Evolutionary conservation across 305 asterid genomes (phyloP).

Genomic region (Nicotiana rustica): DNA sequence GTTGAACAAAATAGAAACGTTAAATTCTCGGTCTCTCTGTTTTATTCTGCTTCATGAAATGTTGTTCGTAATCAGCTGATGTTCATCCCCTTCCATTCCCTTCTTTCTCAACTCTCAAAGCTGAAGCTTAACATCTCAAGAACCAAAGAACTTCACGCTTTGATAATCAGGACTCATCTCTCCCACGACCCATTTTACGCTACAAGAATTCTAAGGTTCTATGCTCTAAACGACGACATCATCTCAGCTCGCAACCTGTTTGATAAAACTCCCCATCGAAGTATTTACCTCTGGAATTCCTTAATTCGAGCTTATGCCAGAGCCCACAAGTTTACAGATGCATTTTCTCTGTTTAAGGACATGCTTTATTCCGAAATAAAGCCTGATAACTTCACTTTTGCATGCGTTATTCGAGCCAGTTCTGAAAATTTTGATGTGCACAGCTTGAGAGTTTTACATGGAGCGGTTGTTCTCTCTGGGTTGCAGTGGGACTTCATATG

Average conservation of each 20-base stretch:
- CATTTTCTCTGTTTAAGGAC: slow-evolving; percentile 58
- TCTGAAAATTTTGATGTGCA: slow-evolving; percentile 51
- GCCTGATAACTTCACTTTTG: slow-evolving; percentile 78
- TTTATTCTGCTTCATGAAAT: neutral
- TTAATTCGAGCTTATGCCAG: slow-evolving; percentile 80
- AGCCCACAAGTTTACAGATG: slow-evolving; percentile 48
- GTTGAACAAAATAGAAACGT: too few relatives aligned
- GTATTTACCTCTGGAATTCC: slow-evolving; percentile 79
- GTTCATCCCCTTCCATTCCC: slow-evolving; percentile 46
- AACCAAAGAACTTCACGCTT: slow-evolving; percentile 63
- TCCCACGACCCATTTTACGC: slow-evolving; percentile 71
- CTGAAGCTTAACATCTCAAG: slow-evolving; percentile 52
- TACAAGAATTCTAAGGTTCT: slow-evolving; percentile 64
- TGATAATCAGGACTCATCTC: slow-evolving; percentile 52
- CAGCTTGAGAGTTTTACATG: slow-evolving; percentile 61
- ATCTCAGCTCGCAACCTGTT: slow-evolving; percentile 75
- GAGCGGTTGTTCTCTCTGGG: slow-evolving; percentile 58
- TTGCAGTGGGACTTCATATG: slow-evolving; percentile 65
- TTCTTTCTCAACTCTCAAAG: slow-evolving; percentile 57
- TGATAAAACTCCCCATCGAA: slow-evolving; percentile 67
- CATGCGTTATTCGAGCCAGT: slow-evolving; percentile 73
- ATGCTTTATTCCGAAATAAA: slow-evolving; percentile 54
- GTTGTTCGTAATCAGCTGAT: slow-evolving; percentile 39
- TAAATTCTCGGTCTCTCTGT: neutral
- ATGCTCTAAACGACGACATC: slow-evolving; percentile 64